phyloP scores from a whole-genome alignment of 2,329 filamentous ascomycete genomes.

The Aureobasidium lini region DNA sequence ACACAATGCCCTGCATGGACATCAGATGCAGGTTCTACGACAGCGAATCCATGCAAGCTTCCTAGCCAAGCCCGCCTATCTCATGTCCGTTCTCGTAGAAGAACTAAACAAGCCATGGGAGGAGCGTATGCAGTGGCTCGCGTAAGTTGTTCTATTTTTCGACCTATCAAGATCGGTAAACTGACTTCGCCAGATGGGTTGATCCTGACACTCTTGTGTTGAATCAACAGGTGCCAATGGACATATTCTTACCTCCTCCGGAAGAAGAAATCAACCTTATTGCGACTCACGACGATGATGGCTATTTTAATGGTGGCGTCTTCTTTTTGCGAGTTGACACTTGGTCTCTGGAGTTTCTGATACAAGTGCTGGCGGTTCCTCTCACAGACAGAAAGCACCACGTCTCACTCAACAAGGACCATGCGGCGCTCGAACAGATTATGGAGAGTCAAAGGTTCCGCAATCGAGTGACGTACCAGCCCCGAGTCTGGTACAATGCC shows the following conservation, averaged over 20 bases:
- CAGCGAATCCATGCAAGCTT: slow-evolving; percentile 21
- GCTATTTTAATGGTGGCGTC: slow-evolving; percentile 23
- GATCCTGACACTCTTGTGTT: slow-evolving; percentile 25
- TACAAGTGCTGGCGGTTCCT: slow-evolving; percentile 20
- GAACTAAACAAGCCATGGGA: slow-evolving; percentile 24
- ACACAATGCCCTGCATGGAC: slow-evolving; percentile 30
- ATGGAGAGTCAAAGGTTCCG: slow-evolving; percentile 12
- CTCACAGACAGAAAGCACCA: slow-evolving; percentile 15
- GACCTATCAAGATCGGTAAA: neutral
- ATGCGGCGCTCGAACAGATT: slow-evolving; percentile 15
- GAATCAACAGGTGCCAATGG: slow-evolving; percentile 25
- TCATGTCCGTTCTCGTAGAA: slow-evolving; percentile 22
- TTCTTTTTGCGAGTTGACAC: slow-evolving; percentile 27
- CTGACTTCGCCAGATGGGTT: slow-evolving; percentile 19
- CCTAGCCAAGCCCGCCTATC: slow-evolving; percentile 21
- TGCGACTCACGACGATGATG: slow-evolving; percentile 20
- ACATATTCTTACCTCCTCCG: slow-evolving; percentile 26
- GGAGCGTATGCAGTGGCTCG: slow-evolving; percentile 26
- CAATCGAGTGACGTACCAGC: slow-evolving; percentile 16
- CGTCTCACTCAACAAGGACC: slow-evolving; percentile 19
- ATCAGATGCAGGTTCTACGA: slow-evolving; percentile 30
- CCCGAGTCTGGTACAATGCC: slow-evolving; percentile 22
- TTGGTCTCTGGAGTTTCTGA: slow-evolving; percentile 20
- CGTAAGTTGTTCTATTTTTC: slow-evolving; percentile 17
- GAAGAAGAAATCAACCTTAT: slow-evolving; percentile 22